Percentiles rank a stretch among this genome's conserved stretches.
Conservation (phyloP, 164 flowering plant genomes). For the Macadamia tetraphylla region DNA sequence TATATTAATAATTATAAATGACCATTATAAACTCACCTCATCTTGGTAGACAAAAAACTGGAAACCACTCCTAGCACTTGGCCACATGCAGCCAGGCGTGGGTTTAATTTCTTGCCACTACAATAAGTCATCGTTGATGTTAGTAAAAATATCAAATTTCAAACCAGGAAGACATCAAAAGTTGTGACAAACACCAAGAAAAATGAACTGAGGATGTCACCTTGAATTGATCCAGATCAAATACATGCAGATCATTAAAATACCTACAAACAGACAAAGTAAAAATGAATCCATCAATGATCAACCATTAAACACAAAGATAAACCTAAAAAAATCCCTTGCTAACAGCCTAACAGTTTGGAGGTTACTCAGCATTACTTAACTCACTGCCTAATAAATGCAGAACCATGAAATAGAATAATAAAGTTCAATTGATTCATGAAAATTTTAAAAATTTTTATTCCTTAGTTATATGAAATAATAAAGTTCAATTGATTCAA, state of each 20-base stretch:
- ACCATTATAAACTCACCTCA: conserved; percentile 47
- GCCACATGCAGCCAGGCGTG: conserved; percentile 89
- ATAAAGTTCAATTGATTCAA: too few relatives aligned
- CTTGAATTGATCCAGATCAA: conserved; percentile 94
- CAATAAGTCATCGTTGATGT: conserved; percentile 15
- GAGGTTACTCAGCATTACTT: neutral
- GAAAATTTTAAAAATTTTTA: too few relatives aligned
- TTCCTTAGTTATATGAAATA: too few relatives aligned
- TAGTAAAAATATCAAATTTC: neutral
- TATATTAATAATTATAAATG: neutral
- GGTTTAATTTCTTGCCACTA: conserved; percentile 99
- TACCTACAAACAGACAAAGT: conserved; percentile 47
- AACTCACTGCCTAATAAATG: neutral
- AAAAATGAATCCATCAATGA: conserved; percentile 4
- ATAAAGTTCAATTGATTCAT: neutral
- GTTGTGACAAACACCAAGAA: neutral
- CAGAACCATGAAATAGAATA: neutral
- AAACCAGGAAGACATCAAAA: neutral
- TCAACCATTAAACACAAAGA: conserved; percentile 9
- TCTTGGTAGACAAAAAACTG: conserved; percentile 90
- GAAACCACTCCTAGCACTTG: conserved; percentile 93
- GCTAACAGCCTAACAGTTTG: too few relatives aligned
- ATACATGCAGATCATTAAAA: conserved; percentile 77
- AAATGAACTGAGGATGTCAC: conserved; percentile 24
- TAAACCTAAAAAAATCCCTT: neutral